These are phyloP conservation scores for Bacidia rubella DNA, from an alignment of 495 filamentous ascomycete species.

Conservation along the genomic window DNA sequence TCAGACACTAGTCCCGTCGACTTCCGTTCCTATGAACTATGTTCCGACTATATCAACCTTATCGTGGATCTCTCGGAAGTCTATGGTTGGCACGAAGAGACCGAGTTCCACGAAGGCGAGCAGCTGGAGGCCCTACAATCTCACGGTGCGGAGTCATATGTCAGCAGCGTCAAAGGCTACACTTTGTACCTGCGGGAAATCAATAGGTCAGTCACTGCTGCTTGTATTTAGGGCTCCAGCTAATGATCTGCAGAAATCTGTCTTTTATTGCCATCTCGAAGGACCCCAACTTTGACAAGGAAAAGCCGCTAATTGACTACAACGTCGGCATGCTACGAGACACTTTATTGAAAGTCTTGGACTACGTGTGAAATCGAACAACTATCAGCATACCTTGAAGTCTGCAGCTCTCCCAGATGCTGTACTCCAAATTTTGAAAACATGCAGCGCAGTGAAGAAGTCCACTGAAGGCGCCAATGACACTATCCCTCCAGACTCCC, in stretches of 20 bases:
- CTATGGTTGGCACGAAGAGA: constrained; percentile 62
- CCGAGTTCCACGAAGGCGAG: constrained; percentile 43
- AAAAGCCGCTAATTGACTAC: constrained; percentile 46
- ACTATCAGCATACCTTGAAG: no score
- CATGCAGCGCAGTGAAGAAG: no score
- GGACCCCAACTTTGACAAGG: constrained; percentile 43
- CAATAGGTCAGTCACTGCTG: constrained; percentile 47
- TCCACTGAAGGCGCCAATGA: no score
- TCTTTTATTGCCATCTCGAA: constrained; percentile 66
- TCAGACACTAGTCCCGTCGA: constrained; percentile 87
- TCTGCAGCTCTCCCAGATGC: no score
- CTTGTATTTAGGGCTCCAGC: not conserved
- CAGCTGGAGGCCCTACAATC: constrained; percentile 52
- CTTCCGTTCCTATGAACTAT: constrained; percentile 90
- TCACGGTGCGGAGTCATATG: constrained; percentile 39
- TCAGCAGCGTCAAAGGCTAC: constrained; percentile 30
- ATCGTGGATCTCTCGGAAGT: constrained; percentile 93
- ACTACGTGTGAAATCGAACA: not conserved
- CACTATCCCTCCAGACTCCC: no score
- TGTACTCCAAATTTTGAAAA: no score
- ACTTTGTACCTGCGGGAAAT: constrained; percentile 83
- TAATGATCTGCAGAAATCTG: constrained; percentile 32
- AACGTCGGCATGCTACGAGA: constrained; percentile 48
- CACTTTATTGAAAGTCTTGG: constrained; percentile 38
- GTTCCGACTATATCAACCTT: constrained; percentile 93